Evolutionary conservation across 2,329 filamentous ascomycete species (phyloP).

Genomic region (Decorospora gaudefroyi): DNA sequence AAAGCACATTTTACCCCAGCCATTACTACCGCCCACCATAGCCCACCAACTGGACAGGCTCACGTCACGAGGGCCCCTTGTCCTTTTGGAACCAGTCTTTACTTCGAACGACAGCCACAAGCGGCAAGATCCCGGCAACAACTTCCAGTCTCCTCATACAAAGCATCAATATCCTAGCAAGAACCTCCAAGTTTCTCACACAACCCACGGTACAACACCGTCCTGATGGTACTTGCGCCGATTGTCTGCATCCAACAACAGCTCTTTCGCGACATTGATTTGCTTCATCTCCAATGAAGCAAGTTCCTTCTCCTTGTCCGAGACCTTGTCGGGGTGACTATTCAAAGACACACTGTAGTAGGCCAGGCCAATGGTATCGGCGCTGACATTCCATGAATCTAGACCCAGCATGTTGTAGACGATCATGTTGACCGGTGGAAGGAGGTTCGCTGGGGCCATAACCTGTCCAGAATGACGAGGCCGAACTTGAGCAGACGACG

Average conservation of each 20-base stretch:
- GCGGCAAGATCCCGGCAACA: slow-evolving; percentile 1
- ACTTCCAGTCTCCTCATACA: not conserved
- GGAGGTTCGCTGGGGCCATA: not conserved
- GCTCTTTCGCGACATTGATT: slow-evolving; percentile 32
- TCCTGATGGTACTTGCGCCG: slow-evolving; percentile 19
- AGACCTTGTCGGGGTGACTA: slow-evolving; percentile 31
- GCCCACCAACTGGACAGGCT: too few relatives aligned
- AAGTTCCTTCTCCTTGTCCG: slow-evolving; percentile 11
- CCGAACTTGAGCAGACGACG: not conserved
- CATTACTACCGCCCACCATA: too few relatives aligned
- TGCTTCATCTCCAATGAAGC: slow-evolving; percentile 31
- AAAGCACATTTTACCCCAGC: too few relatives aligned
- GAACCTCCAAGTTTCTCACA: not conserved
- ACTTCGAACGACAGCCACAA: not conserved
- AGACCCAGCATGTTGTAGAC: slow-evolving; percentile 29
- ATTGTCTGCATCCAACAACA: slow-evolving; percentile 20
- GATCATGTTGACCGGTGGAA: slow-evolving; percentile 17
- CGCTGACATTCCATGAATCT: slow-evolving; percentile 15
- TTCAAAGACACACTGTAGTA: slow-evolving; percentile 21
- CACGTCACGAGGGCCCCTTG: too few relatives aligned
- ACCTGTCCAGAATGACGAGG: slow-evolving; percentile 1
- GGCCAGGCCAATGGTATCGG: slow-evolving; percentile 21
- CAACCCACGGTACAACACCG: slow-evolving; percentile 16
- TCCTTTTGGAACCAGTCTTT: too few relatives aligned
- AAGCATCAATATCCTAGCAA: not conserved